A percentile compares a stretch with the other conserved stretches of the same genome.
Conservation (phyloP, 179 eudicot genomes). For the Camellia oleifera region DNA sequence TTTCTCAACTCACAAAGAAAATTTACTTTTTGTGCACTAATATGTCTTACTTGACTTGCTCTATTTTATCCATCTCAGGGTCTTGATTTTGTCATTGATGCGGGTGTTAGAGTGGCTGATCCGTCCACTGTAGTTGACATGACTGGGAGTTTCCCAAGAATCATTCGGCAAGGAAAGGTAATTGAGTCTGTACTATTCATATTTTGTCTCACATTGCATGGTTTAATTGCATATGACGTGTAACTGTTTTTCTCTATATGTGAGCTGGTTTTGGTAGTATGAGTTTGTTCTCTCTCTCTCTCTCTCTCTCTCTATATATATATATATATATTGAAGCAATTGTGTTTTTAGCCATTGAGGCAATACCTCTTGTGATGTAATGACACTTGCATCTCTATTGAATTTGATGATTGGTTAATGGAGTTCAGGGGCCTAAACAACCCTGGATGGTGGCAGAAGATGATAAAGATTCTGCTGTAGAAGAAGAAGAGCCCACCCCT, state of each 20-base stretch:
- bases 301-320: neutral
- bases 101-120: conserved; percentile 82
- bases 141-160: conserved; percentile 63
- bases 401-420: conserved; percentile 10
- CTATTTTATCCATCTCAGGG: conserved; percentile 44
- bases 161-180: conserved; percentile 80
- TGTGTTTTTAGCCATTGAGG: neutral
- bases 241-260: neutral
- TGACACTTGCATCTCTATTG: neutral
- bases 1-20: neutral
- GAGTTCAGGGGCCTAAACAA: conserved; percentile 58
- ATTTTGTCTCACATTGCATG: neutral
- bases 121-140: conserved; percentile 94
- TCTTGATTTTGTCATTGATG: conserved; percentile 86
- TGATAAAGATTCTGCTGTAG: conserved; percentile 24
- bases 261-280: neutral
- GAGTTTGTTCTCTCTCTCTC: neutral
- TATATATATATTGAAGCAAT: neutral
- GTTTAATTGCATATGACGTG: neutral
- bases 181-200: neutral
- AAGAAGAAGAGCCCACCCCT: conserved; percentile 17
- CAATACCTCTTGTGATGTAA: neutral
- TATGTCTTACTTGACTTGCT: conserved; percentile 3
- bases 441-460: conserved; percentile 73
- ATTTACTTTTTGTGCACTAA: neutral